Evolutionary conservation across 306 rosid species (phyloP).

Genomic region (Morella rubra): DNA sequence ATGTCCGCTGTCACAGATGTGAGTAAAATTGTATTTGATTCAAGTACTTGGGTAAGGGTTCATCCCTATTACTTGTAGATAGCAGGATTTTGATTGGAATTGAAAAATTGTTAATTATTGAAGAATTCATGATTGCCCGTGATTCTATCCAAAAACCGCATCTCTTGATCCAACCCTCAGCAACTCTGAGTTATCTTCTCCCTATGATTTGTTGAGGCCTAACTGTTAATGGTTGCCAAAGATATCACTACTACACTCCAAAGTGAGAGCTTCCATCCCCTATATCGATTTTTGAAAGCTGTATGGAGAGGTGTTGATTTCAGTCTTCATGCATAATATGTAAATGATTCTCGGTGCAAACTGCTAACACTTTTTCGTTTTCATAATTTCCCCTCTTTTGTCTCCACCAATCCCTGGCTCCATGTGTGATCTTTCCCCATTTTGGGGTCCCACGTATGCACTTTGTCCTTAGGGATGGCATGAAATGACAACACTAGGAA

Average conservation of each 20-base stretch:
- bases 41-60: conserved; percentile 23
- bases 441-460: background rate
- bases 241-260: background rate
- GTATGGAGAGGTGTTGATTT: background rate
- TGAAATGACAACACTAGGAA: background rate
- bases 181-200: background rate
- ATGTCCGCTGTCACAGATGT: conserved; percentile 11
- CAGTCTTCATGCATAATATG: background rate
- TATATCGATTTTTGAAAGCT: no score
- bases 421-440: background rate
- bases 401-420: background rate
- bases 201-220: no score
- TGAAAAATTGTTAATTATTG: conserved; percentile 12
- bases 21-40: conserved; percentile 29
- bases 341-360: background rate
- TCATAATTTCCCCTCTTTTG: no score
- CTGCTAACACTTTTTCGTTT: background rate
- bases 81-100: conserved; percentile 30
- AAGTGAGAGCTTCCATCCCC: no score
- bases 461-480: background rate
- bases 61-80: conserved; percentile 39
- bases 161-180: background rate
- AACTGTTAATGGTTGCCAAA: background rate
- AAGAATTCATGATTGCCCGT: background rate
- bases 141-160: background rate